phyloP scores from a whole-genome alignment of 2,329 filamentous ascomycete genomes.

The Pestalotiopsis sp. region DNA sequence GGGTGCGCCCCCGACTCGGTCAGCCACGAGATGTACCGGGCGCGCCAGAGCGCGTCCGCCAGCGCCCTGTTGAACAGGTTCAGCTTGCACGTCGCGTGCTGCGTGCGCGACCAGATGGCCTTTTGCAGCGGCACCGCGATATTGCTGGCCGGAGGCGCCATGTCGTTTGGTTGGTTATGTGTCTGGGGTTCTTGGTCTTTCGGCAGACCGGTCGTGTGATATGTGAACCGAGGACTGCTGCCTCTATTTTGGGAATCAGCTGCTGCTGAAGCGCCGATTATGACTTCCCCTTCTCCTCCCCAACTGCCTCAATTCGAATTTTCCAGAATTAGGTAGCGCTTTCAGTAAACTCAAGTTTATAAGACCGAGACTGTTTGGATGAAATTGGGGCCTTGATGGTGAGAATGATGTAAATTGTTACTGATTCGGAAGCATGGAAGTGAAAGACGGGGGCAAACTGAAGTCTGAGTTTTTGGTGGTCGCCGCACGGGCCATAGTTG shows the following conservation, averaged over 20 bases:
- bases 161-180: not conserved
- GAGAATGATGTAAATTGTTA: not conserved
- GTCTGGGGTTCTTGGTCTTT: too few relatives aligned
- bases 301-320: not conserved
- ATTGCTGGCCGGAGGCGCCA: not conserved
- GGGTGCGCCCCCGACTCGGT: not conserved
- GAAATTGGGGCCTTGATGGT: not conserved
- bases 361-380: not conserved
- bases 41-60: constrained; percentile 5
- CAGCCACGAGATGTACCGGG: constrained; percentile 2
- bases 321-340: not conserved
- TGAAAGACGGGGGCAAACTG: not conserved
- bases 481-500: not conserved
- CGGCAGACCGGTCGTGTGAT: too few relatives aligned
- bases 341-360: not conserved
- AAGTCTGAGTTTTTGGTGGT: not conserved
- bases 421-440: not conserved
- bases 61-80: not conserved
- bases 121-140: not conserved
- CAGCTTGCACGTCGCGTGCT: not conserved
- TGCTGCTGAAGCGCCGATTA: not conserved
- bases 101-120: constrained; percentile 1
- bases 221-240: too few relatives aligned
- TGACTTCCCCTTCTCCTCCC: not conserved
- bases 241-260: not conserved